Evolutionary conservation across 2,329 filamentous ascomycete species (phyloP).

Genomic region (Beauveria sp.): DNA sequence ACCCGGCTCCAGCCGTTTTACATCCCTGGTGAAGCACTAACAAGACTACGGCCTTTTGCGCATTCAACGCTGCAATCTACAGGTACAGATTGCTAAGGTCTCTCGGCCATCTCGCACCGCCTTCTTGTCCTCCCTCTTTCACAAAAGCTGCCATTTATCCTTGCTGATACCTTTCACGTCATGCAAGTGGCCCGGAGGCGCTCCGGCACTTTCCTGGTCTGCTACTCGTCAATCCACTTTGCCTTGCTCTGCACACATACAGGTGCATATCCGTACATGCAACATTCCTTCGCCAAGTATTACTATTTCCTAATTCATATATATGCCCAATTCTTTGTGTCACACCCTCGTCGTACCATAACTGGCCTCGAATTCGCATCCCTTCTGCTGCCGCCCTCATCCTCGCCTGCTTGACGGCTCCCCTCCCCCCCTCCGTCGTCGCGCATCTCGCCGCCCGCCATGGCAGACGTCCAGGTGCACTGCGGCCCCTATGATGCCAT

Average conservation of each 20-base stretch:
- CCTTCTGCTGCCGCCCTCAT: too few species aligned
- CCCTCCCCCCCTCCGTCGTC: too few species aligned
- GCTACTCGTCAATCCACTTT: background rate
- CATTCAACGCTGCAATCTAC: background rate
- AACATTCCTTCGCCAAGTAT: too few species aligned
- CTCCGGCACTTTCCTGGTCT: background rate
- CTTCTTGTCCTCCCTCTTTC: background rate
- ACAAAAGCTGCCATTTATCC: background rate
- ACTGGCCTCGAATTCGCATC: too few species aligned
- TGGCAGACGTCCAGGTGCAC: slow-evolving; percentile 8
- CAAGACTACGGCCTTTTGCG: background rate
- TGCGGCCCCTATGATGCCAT: slow-evolving; percentile 5
- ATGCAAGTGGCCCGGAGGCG: background rate
- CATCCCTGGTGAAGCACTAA: too few species aligned
- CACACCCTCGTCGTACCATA: too few species aligned
- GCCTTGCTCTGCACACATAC: background rate
- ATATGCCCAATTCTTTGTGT: too few species aligned
- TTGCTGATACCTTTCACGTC: background rate
- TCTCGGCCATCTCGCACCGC: background rate
- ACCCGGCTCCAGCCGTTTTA: too few species aligned
- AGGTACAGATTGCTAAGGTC: background rate
- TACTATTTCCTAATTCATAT: too few species aligned
- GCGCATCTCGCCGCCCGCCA: background rate
- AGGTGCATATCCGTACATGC: background rate
- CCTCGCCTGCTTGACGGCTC: too few species aligned